Conservation (phyloP, 2,329 filamentous ascomycete species). For the Ophiostoma sp. region DNA sequence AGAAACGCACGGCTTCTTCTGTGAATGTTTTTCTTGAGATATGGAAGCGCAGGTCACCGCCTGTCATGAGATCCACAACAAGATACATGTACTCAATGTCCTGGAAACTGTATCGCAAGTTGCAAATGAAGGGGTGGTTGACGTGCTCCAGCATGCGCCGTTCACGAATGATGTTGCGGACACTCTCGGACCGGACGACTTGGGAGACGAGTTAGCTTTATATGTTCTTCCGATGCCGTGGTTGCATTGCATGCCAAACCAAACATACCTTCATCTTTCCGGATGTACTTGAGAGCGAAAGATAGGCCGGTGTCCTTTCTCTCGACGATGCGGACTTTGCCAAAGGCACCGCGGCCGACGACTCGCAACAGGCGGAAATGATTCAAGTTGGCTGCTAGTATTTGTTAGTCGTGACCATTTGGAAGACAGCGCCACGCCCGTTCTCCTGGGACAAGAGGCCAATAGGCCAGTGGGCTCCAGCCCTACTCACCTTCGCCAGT, state of each 20-base stretch:
- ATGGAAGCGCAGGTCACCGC: constrained; percentile 92
- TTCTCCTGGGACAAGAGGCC: background rate
- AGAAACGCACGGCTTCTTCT: constrained; percentile 93
- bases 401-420: background rate
- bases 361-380: constrained; percentile 94
- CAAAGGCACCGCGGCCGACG: constrained; percentile 95
- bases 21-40: constrained; percentile 98
- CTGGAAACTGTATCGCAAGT: constrained; percentile 97
- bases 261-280: constrained; percentile 86
- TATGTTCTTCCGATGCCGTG: background rate
- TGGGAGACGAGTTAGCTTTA: constrained; percentile 24
- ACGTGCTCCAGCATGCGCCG: constrained; percentile 96
- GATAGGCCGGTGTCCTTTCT: constrained; percentile 90
- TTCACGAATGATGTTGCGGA: constrained; percentile 96
- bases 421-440: background rate
- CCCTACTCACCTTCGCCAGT: constrained; percentile 76
- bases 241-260: background rate
- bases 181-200: constrained; percentile 97
- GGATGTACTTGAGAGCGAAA: constrained; percentile 96
- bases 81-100: constrained; percentile 99
- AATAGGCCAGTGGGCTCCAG: background rate
- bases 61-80: constrained; percentile 96
- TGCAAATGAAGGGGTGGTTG: constrained; percentile 97
- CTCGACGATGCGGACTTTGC: constrained; percentile 97
- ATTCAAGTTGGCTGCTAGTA: constrained; percentile 75